Evolutionary conservation across 2,329 filamentous ascomycete species (phyloP), one percentile per base, ranked within the genome.

Genomic region (Leptographium wingfieldii): DNA sequence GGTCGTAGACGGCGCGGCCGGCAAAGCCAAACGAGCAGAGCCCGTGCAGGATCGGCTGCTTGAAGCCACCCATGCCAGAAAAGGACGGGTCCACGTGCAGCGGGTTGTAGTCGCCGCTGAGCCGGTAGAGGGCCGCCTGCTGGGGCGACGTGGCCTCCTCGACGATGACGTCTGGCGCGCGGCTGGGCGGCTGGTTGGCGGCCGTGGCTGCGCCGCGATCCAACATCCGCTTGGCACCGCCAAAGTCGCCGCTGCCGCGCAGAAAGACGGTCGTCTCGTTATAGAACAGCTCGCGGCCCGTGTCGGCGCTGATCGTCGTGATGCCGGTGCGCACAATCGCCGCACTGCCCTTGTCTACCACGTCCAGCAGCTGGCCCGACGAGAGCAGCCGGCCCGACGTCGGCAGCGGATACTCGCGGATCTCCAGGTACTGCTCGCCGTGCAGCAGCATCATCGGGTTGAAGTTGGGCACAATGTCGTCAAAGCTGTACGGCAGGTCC

Each of bases 381-480:
- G 87, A 90, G 67, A 88, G 73, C 56, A 95, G 85, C 60, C 84
- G 86, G 57, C 82, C 91, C 59, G 85, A 81, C 38, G 92, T 96
- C 43, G 92, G 92, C 68, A 97, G 88, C 49, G 94, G 94, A 77
- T 85, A 95, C 73, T 92, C 90, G 71, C 86, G 85, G 69, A 99
- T 82, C 76, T 99, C 94, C 65, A 99, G 89, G 76, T 92, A 99
- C 74, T 99, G 94, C 80, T 99, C 94, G 70, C 94, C 94, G 77
- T 99, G 94, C 29, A 99, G 87, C 57, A 99, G 84, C 91, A 96
- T 96, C 90, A 96, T 96, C 63, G 92, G 92, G 46, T 84, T 90
- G 80, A 96, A 99, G 80, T 97, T 95, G 72, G 92, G 91, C 33
- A 97, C 87, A 63, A 99, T 82, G 60, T 92, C 84, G 69, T 85